Base-by-base conservation (phyloP, 768 basidiomycete species). In the Suillus luteus region DNA sequence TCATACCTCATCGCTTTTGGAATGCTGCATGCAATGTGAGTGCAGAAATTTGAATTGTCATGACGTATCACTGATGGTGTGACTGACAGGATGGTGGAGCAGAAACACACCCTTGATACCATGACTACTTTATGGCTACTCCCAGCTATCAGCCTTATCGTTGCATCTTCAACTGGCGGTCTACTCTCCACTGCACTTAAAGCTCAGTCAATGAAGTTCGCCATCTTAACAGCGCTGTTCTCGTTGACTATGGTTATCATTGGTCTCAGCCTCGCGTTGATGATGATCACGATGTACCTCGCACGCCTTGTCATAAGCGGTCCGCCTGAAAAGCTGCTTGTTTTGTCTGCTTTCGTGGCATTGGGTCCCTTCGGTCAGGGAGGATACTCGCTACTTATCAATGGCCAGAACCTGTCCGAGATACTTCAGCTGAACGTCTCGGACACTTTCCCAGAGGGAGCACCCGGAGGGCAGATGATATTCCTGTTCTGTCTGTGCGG, bases 341-440 rank as follows among this genome's bases (percentile, higher is more conserved):
- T 82, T 63, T 70, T 82, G 54, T 81, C 80, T 49, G 74, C 78
- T 5, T 84, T 85, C 68, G 69, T 86, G 31, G 79, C 81, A 9
- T 76, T 86, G 43, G 85, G 85, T 6, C 85, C 85, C 4, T 78
- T 83, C 64, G 84, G 84, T 6, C 83, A 85, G 69, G 84, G 82
- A 27, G 82, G 81, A 7, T 82, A 76, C 66, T 82, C 81, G 0
- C 66, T 82, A 27, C 70, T 82, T 24, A 62, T 81, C 7, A 80
- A 79, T 62, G 80, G 81, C 15, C 70, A 76, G 54, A 71, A 77
- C 62, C 70, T 82, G 51, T 74, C 75, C 0, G 62, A 73, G 51
- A 65, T 80, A 6, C 67, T 81, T 8, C 77, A 79, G 5, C 60
- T 74, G 17, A 71, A 80, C 43, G 54, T 67, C 54, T 64, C 67